A percentile compares a stretch with the other conserved stretches of the same genome.
phyloP scores from a whole-genome alignment of 2,329 filamentous ascomycete genomes.

The Teratosphaeria destructans region DNA sequence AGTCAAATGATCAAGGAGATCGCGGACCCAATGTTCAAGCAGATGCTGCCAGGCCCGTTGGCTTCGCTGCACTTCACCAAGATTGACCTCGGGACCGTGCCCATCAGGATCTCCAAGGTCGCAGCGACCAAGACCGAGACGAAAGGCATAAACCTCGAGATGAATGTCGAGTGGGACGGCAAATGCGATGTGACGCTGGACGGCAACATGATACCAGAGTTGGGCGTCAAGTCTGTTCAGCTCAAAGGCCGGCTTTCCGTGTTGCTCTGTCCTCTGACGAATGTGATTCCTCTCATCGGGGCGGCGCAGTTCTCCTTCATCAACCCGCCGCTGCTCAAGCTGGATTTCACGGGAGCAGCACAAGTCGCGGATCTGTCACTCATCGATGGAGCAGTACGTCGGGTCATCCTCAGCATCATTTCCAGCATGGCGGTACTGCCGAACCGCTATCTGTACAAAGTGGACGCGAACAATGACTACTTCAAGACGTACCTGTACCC shows the following conservation, averaged over 20 bases:
- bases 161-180: conserved; percentile 39
- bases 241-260: conserved; percentile 36
- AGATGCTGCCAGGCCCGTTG: conserved; percentile 37
- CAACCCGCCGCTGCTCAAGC: conserved; percentile 36
- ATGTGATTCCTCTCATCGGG: conserved; percentile 39
- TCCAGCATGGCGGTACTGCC: conserved; percentile 37
- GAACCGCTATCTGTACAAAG: conserved; percentile 41
- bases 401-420: conserved; percentile 36
- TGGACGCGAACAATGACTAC: conserved; percentile 37
- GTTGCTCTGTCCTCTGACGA: conserved; percentile 36
- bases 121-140: conserved; percentile 36
- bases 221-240: conserved; percentile 37
- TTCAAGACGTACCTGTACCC: conserved; percentile 39
- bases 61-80: conserved; percentile 35
- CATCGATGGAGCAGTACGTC: conserved; percentile 35
- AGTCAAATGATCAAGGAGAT: conserved; percentile 37
- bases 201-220: conserved; percentile 34
- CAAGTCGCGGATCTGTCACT: conserved; percentile 35
- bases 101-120: conserved; percentile 32
- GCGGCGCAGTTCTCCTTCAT: conserved; percentile 41
- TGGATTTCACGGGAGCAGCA: conserved; percentile 40
- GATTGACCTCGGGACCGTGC: conserved; percentile 35
- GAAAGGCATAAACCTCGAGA: conserved; percentile 39
- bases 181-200: conserved; percentile 39
- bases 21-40: conserved; percentile 39